Evolutionary conservation across 129 eudicot species (phyloP).

Genomic region (Chrysanthemum seticuspe): DNA sequence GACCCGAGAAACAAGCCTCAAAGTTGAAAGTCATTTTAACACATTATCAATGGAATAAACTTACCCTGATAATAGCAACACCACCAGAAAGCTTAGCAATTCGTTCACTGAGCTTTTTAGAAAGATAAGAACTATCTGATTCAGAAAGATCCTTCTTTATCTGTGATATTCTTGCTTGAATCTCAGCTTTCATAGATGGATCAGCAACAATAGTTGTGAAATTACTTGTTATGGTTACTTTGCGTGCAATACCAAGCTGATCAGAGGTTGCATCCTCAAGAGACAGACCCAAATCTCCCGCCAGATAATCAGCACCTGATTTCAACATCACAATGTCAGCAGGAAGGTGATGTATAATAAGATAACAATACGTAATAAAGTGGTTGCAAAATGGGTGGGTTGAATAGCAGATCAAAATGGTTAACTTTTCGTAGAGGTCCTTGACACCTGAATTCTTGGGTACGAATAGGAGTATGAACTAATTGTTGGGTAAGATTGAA

Average conservation of each 20-base stretch:
- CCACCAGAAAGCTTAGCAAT: slow-evolving; percentile 93
- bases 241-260: slow-evolving; percentile 84
- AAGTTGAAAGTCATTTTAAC: slow-evolving; percentile 3
- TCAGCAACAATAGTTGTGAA: slow-evolving; percentile 86
- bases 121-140: slow-evolving; percentile 54
- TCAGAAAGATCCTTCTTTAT: slow-evolving; percentile 88
- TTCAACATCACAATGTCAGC: background rate
- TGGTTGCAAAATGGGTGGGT: too few relatives aligned
- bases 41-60: slow-evolving; percentile 6
- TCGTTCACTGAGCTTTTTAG: slow-evolving; percentile 68
- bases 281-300: slow-evolving; percentile 80
- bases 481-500: background rate
- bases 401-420: background rate
- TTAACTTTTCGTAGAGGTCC: background rate
- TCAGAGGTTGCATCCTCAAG: slow-evolving; percentile 80
- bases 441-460: too few relatives aligned
- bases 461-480: background rate
- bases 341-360: background rate
- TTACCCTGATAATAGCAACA: slow-evolving; percentile 77
- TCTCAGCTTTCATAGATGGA: slow-evolving; percentile 73
- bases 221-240: slow-evolving; percentile 61
- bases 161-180: slow-evolving; percentile 81
- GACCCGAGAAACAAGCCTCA: background rate
- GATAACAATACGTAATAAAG: background rate
- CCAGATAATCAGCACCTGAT: slow-evolving; percentile 89